Percentiles rank a stretch among this genome's conserved stretches.
These are phyloP conservation scores for Cystobasidium pallidum DNA, from an alignment of 1,284 basidiomycete species.

Conservation along the genomic window DNA sequence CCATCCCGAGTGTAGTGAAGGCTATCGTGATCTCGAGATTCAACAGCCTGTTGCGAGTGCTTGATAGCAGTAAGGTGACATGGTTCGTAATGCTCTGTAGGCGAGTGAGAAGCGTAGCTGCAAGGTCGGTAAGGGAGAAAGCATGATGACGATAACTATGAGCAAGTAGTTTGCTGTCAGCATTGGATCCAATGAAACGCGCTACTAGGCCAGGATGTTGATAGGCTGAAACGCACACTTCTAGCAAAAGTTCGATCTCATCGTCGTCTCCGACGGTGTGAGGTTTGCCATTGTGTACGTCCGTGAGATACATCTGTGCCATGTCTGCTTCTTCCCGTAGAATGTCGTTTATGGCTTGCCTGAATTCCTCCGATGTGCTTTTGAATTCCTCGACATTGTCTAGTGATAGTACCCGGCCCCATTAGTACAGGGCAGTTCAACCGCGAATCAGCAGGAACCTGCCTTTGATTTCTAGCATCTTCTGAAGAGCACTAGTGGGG, in stretches of 20 bases:
- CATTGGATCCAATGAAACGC: too few species aligned
- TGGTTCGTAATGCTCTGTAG: slow-evolving; percentile 43
- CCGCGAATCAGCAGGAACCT: background rate
- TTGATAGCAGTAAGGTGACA: slow-evolving; percentile 38
- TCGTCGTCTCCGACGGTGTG: slow-evolving; percentile 31
- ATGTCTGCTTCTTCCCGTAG: slow-evolving; percentile 38
- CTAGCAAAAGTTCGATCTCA: slow-evolving; percentile 38
- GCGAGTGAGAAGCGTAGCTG: slow-evolving; percentile 32
- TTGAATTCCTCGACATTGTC: slow-evolving; percentile 40
- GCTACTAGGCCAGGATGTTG: too few species aligned
- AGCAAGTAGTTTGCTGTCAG: too few species aligned
- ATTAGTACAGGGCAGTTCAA: background rate
- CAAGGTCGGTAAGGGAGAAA: slow-evolving; percentile 28
- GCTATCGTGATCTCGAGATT: slow-evolving; percentile 43
- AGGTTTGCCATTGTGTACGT: slow-evolving; percentile 11
- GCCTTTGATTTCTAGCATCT: slow-evolving; percentile 38
- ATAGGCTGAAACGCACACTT: slow-evolving; percentile 21
- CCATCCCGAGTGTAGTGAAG: slow-evolving; percentile 36
- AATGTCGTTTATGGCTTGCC: slow-evolving; percentile 15
- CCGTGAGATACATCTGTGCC: slow-evolving; percentile 40
- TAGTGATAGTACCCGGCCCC: background rate
- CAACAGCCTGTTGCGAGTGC: slow-evolving; percentile 33
- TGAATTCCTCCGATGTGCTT: slow-evolving; percentile 29
- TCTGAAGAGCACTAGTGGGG: slow-evolving; percentile 28
- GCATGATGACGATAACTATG: slow-evolving; percentile 41